Evolutionary conservation across 306 rosid genomes (phyloP), one percentile per base, ranked within the genome.

Genomic region (Castanopsis chinensis): DNA sequence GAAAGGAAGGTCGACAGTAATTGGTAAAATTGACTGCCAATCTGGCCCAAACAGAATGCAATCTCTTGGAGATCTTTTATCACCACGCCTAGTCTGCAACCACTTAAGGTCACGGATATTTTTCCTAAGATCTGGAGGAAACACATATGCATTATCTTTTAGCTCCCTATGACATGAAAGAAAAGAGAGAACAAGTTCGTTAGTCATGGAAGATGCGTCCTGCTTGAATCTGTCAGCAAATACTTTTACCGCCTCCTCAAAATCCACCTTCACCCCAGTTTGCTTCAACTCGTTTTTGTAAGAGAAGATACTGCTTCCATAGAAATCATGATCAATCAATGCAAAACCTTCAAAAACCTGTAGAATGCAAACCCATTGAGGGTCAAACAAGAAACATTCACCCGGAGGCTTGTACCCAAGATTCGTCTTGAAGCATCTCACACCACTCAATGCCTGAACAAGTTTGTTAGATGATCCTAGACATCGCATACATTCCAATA

Each of bases 1-100:
- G 85, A 93, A 91, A 74, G 96, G 98, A 57, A 91, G 92, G 70
- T 33, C 7, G 1, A 56, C 27, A 25, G 91, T 33, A 56, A 93
- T 91, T 4, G 78, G 82, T 55, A 87, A 84, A 61, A 93, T 76
- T 3, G 87, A 80, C 79, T 84, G 73, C 98, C 98, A 93, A 57
- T 84, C 86, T 12, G 89, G 83, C 79, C 89, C 83, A 83, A 70
- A 84, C 37, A 91, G 84, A 87, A 89, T 84, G 90, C 92, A 93
- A 2, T 84, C 52, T 15, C 68, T 69, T 11, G 98, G 94, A 73
- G 83, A 5, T 76, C 84, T 81, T 32, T 71, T 72, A 81, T 54
- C 85, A 75, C 90, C 88, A 59, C 76, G 63, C 18, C 82, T 74
- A 37, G 93, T 89, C 57, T 85, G 80, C 89, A 93, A 75, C 98